Evolutionary conservation across 805 yeast species (phyloP).

Genomic region (Cyberlindnera subsufficiens): DNA sequence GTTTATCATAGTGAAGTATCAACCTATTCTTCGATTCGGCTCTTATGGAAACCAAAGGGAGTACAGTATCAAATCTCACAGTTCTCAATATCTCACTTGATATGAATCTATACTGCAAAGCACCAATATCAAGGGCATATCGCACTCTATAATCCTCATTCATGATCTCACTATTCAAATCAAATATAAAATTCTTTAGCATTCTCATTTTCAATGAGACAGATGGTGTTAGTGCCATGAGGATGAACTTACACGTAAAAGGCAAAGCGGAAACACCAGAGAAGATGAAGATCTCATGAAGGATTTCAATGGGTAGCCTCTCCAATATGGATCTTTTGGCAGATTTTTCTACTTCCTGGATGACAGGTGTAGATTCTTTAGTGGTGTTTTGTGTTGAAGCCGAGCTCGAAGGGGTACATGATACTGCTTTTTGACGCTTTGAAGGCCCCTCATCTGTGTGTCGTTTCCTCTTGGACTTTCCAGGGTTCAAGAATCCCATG

Average conservation of each 20-base stretch:
- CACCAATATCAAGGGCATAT: conserved; percentile 15
- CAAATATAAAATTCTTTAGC: conserved; percentile 15
- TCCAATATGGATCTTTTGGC: conserved; percentile 19
- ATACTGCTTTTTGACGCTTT: no score
- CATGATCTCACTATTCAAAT: conserved; percentile 10
- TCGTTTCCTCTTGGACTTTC: neutral
- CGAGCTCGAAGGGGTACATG: no score
- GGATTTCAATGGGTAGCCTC: conserved; percentile 37
- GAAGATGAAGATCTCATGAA: conserved; percentile 32
- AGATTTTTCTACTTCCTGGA: neutral
- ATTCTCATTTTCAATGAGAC: conserved; percentile 15
- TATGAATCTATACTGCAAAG: conserved; percentile 20
- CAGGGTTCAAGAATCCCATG: conserved; percentile 2
- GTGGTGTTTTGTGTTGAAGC: no score
- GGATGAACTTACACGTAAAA: conserved; percentile 27
- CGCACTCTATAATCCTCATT: conserved; percentile 4
- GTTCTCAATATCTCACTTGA: conserved; percentile 19
- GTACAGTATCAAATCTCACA: conserved; percentile 22
- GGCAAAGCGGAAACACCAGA: conserved; percentile 34
- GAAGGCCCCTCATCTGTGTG: neutral
- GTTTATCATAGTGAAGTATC: conserved; percentile 8
- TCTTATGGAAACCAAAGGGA: conserved; percentile 10
- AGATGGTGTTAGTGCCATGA: conserved; percentile 22
- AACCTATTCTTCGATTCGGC: conserved; percentile 15
- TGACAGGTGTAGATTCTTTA: neutral